Evolutionary conservation across 257 asterid species (phyloP).

Genomic region (Ajuga chamaepitys): DNA sequence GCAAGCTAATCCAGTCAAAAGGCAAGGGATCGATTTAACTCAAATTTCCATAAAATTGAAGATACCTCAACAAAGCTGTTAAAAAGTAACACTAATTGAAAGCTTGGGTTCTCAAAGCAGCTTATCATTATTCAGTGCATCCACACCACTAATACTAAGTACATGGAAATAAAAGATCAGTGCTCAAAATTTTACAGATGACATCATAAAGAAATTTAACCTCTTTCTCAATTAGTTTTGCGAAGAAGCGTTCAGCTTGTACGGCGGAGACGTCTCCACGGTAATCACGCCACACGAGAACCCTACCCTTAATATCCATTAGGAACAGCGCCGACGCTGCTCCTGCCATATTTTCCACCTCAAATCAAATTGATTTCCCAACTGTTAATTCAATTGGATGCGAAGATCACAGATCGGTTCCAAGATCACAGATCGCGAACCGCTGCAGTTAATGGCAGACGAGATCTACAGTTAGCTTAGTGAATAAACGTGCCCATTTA

Average conservation of each 20-base stretch:
- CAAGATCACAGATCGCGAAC: slow-evolving; percentile 26
- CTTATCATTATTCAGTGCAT: background rate
- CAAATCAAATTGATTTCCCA: background rate
- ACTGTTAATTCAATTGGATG: slow-evolving; percentile 8
- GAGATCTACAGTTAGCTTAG: slow-evolving; percentile 15
- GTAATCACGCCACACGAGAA: slow-evolving; percentile 95
- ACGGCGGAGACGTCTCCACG: slow-evolving; percentile 88
- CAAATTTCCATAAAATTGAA: background rate
- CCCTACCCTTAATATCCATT: slow-evolving; percentile 84
- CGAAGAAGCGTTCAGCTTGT: slow-evolving; percentile 86
- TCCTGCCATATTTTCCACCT: slow-evolving; percentile 50
- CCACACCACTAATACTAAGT: background rate
- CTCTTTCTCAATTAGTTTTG: slow-evolving; percentile 83
- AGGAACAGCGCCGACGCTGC: slow-evolving; percentile 99
- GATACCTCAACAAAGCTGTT: background rate
- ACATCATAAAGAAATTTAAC: slow-evolving; percentile 20
- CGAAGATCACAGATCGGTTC: slow-evolving; percentile 27
- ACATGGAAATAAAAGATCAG: background rate
- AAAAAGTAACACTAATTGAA: background rate
- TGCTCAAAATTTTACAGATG: background rate
- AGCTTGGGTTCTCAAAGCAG: background rate
- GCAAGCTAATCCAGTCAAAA: background rate
- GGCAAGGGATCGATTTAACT: slow-evolving; percentile 10
- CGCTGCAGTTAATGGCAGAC: background rate
- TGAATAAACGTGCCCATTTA: background rate